These are phyloP conservation scores for Capsicum pubescens DNA, from an alignment of 257 asterid species.

Conservation along the genomic window DNA sequence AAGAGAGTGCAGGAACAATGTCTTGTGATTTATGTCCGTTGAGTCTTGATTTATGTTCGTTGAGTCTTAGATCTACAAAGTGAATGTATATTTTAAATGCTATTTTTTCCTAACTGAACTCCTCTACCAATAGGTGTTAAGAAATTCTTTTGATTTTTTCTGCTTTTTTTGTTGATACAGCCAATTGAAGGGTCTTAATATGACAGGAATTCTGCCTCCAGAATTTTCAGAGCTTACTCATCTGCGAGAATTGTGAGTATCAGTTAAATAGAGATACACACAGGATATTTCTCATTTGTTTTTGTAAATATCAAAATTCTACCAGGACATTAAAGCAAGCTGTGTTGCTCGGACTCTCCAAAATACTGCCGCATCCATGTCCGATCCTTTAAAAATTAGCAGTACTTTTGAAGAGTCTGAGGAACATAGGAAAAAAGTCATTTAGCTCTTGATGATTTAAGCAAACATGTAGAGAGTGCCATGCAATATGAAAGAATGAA, in stretches of 20 bases:
- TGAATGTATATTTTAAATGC: not conserved
- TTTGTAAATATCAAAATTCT: not conserved
- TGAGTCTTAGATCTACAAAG: not conserved
- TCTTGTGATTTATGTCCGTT: not conserved
- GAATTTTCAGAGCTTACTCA: slow-evolving; percentile 63
- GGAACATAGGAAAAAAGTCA: not conserved
- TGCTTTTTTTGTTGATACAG: slow-evolving; percentile 42
- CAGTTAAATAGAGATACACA: slow-evolving; percentile 1
- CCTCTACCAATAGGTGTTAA: slow-evolving; percentile 30
- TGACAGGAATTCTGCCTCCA: slow-evolving; percentile 73
- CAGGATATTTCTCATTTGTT: not conserved
- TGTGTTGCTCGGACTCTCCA: not conserved
- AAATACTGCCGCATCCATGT: not conserved
- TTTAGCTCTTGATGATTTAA: not conserved
- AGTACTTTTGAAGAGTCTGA: not conserved
- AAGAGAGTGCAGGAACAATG: not conserved
- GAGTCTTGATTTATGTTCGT: not conserved
- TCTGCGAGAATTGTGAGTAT: slow-evolving; percentile 65
- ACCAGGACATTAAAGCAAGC: not conserved
- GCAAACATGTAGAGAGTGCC: not conserved
- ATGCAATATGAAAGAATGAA: not conserved
- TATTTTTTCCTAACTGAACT: not conserved
- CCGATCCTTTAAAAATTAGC: not conserved
- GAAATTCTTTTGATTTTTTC: not conserved
- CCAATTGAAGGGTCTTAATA: slow-evolving; percentile 61